A percentile compares a stretch with the other conserved stretches of the same genome.
phyloP scores from a whole-genome alignment of 345 rosid species.

The Fremontodendron californicum region DNA sequence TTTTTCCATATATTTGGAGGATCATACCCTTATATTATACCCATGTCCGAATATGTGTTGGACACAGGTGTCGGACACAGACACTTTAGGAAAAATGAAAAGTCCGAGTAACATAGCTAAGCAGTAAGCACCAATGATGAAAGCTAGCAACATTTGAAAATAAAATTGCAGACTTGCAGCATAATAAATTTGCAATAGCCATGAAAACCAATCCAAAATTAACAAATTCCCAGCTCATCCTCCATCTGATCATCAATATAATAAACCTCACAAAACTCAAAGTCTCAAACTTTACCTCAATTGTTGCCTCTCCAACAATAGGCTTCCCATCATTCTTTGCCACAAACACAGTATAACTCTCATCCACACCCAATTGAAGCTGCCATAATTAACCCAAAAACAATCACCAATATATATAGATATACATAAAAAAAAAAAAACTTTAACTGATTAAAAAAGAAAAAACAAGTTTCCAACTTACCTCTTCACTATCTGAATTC shows the following conservation, averaged over 20 bases:
- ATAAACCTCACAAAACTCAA: neutral
- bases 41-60: too few relatives aligned
- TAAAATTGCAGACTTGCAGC: neutral
- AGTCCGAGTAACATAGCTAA: too few relatives aligned
- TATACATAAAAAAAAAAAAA: neutral
- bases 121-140: neutral
- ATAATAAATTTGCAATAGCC: neutral
- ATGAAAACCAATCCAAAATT: neutral
- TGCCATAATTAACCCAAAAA: constrained; percentile 15
- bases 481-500: constrained; percentile 62
- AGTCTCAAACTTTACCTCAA: constrained; percentile 53
- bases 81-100: too few relatives aligned
- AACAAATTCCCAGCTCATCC: neutral
- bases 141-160: neutral
- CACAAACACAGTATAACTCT: constrained; percentile 40
- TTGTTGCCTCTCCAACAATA: constrained; percentile 53
- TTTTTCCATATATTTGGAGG: too few relatives aligned
- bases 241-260: neutral
- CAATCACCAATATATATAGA: neutral
- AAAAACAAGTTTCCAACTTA: constrained; percentile 29
- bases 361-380: constrained; percentile 45
- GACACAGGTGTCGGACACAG: too few relatives aligned
- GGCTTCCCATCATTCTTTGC: constrained; percentile 47
- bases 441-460: constrained; percentile 8
- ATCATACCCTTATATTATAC: too few relatives aligned